Evolutionary conservation across 1,284 basidiomycete genomes (phyloP).

Genomic region (Acaromyces ingoldii): DNA sequence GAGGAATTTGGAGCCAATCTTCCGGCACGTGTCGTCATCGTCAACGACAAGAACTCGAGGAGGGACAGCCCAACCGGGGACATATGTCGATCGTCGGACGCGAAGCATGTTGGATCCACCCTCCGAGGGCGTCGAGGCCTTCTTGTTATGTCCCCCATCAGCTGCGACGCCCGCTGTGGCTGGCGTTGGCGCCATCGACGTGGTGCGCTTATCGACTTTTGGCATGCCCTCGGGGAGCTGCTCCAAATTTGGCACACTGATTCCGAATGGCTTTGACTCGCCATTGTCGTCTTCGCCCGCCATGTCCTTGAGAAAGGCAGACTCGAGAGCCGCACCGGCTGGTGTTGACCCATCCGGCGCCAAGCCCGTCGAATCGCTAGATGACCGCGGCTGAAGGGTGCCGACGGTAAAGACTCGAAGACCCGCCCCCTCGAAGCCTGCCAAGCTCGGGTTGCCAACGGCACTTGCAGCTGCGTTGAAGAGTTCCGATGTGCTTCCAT

Average conservation of each 20-base stretch:
- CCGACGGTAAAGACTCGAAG: constrained; percentile 76
- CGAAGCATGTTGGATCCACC: constrained; percentile 21
- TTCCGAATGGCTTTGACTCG: constrained; percentile 4
- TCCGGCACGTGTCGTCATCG: constrained; percentile 85
- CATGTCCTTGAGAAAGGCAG: neutral
- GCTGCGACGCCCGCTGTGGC: constrained; percentile 1
- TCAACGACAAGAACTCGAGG: constrained; percentile 77
- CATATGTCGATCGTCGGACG: constrained; percentile 61
- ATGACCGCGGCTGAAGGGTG: constrained; percentile 63
- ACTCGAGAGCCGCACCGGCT: neutral
- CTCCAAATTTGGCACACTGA: constrained; percentile 15
- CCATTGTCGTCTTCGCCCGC: neutral
- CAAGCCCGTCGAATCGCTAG: constrained; percentile 5
- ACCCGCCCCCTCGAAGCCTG: constrained; percentile 55
- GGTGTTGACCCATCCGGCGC: neutral
- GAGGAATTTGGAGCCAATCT: constrained; percentile 83
- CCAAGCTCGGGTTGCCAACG: constrained; percentile 19
- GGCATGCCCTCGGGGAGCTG: constrained; percentile 24
- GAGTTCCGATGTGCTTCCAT: constrained; percentile 6
- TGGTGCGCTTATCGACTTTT: constrained; percentile 17
- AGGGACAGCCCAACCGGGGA: constrained; percentile 60
- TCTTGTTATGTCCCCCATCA: neutral
- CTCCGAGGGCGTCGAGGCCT: constrained; percentile 7
- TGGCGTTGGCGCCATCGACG: constrained; percentile 5
- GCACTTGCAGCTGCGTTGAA: constrained; percentile 15